Base-by-base conservation (phyloP, 305 asterid species). In the Fraxinus angustifolia region DNA sequence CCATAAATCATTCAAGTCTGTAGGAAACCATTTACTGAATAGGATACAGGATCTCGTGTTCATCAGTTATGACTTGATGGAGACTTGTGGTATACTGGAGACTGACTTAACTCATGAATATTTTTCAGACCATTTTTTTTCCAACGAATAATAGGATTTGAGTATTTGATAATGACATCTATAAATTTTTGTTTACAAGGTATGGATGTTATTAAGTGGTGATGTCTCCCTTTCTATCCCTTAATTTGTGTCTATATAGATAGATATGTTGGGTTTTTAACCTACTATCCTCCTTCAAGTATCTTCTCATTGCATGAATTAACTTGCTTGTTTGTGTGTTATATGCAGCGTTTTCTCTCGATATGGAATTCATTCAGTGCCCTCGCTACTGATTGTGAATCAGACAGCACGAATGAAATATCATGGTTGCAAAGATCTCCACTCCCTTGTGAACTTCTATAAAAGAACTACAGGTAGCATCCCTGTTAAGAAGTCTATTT, bases 321-420 rank as follows among this genome's bases (percentile, higher is more conserved):
- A 78, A 83, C 75, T 56, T 79, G 42, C 34, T 30, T 68, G 33
- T 31, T 8, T 12, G 19, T 82, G 10, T 62, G 17, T 38, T 38
- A 3, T 50, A 1, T 80, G 78, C 92, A 93, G 97, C 81, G 81
- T 91, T 73, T 89, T 90, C 76, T 93, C 97, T 33, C 87, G 91
- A 84, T 91, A 90, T 80, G 97, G 97, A 76, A 83, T 93, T 80
- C 97, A 90, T 87, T 92, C 93, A 83, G 81, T 93, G 30, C 97
- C 97, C 26, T 84, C 95, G 2, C 86, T 91, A 68, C 82, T 90
- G 38, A 84, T 93, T 56, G 88, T 86, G 83, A 87, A 91, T 77
- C 89, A 83, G 81, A 89, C 90, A 17, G 80, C 87, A n/a, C 83
- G 21, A 79, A 68, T 80, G 76, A 88, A 87, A 79, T 87, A 82